Percentiles rank a stretch among this genome's conserved stretches.
phyloP scores from a whole-genome alignment of 345 rosid genomes.

The Syzygium aromaticum region DNA sequence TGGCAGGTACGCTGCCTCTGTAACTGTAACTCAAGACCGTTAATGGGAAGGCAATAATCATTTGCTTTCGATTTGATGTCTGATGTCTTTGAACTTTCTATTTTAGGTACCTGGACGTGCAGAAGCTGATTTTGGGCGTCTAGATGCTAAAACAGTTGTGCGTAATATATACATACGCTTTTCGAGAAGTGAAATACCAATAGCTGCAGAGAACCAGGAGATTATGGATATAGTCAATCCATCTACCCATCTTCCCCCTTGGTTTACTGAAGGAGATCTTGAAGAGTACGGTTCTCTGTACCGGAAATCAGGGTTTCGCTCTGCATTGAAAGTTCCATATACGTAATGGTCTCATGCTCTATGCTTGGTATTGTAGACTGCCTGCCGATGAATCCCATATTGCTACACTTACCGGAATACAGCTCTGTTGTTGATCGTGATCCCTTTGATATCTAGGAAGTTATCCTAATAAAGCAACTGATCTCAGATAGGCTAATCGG shows the following conservation, averaged over 20 bases:
- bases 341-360: conserved; percentile 16
- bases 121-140: conserved; percentile 54
- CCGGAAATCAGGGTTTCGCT: conserved; percentile 42
- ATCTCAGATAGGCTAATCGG: neutral
- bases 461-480: neutral
- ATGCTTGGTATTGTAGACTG: neutral
- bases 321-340: conserved; percentile 47
- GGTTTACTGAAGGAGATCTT: conserved; percentile 51
- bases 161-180: conserved; percentile 41
- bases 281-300: conserved; percentile 37
- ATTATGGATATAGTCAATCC: conserved; percentile 46
- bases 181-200: conserved; percentile 46
- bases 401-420: neutral
- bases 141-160: conserved; percentile 45
- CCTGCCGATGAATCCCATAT: neutral
- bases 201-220: conserved; percentile 45
- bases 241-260: conserved; percentile 45
- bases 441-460: neutral
- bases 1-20: conserved; percentile 32
- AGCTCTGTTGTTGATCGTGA: neutral
- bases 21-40: neutral
- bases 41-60: neutral
- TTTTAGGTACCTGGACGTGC: conserved; percentile 45
- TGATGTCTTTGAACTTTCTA: neutral
- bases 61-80: neutral